Base-by-base conservation (phyloP, 2,329 filamentous ascomycete genomes). In the Sporothrix euskadiensis region DNA sequence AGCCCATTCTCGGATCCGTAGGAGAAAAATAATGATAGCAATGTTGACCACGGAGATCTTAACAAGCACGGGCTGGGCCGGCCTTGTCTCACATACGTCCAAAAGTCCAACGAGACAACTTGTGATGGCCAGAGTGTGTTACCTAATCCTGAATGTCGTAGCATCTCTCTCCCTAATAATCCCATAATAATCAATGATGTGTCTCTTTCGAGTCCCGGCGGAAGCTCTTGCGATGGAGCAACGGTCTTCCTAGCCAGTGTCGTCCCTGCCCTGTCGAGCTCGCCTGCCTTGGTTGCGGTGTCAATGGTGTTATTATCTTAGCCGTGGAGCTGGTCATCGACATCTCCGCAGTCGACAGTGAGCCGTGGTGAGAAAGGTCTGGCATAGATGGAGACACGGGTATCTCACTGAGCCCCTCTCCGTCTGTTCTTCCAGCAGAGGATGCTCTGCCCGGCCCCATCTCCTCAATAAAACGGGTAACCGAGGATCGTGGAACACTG, bases 241-340 rank as follows among this genome's bases (percentile, higher is more conserved):
- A 30, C 12, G 69, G 56, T 8, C 59, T 49, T 41, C 63, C 65
- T 19, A 74, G 54, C 73, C 73, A 74, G 32, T 66, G 61, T 30
- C 52, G 41, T 22, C 12, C 26, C n/a, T 26, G 65, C 30, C 39
- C 41, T 22, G 47, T 26, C 30, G 59, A 66, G 7, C 32, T 10
- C 19, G 41, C 3, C 52, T 22, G 30, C 47, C 56, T 6, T 8
- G 12, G 59, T 39, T 49, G 63, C 8, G 9, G 61, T 30, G 72
- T 32, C 72, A 49, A 22, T 54, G 52, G 78, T 78, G 10, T 78
- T 79, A 14, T 82, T 81, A 39, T 80, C 80, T 66, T 22, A 32
- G 39, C 44, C 2, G 44, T 44, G 1, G 73, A 52, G n/a, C 65
- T 72, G n/a, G 35, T 19, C 5, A 41, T 19, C 14, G 71, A 57